These are phyloP conservation scores for Danielia reshetovae DNA, from an alignment of 805 yeast species.

Conservation along the genomic window DNA sequence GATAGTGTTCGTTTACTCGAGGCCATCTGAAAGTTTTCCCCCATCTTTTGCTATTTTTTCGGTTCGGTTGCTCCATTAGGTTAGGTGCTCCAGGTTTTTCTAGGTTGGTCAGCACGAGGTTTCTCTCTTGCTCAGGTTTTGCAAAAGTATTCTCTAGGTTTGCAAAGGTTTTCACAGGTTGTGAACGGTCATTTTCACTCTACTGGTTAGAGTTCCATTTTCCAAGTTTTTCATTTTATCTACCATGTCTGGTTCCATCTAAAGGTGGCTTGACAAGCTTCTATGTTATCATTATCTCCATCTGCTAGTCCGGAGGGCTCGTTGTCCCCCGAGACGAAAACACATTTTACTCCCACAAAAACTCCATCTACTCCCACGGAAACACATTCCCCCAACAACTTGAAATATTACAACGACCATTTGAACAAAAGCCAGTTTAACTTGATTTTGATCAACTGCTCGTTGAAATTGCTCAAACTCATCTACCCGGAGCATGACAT, in stretches of 20 bases:
- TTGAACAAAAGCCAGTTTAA: slow-evolving; percentile 40
- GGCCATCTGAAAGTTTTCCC: too few species aligned
- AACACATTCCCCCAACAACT: slow-evolving; percentile 31
- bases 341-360: slow-evolving; percentile 12
- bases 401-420: slow-evolving; percentile 36
- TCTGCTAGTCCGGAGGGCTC: slow-evolving; percentile 10
- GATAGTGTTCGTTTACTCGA: not conserved
- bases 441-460: slow-evolving; percentile 33
- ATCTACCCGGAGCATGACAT: slow-evolving; percentile 19
- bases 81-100: too few species aligned
- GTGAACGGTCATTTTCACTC: too few species aligned
- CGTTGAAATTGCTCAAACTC: slow-evolving; percentile 32
- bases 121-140: too few species aligned
- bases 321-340: slow-evolving; percentile 10
- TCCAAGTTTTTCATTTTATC: not conserved
- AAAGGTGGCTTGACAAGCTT: not conserved
- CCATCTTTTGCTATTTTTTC: too few species aligned
- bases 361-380: slow-evolving; percentile 13
- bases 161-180: not conserved
- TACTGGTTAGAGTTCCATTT: too few species aligned
- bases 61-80: too few species aligned
- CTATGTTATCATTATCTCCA: slow-evolving; percentile 1
- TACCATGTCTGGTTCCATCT: slow-evolving; percentile 1
- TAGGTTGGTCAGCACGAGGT: too few species aligned
- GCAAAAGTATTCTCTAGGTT: too few species aligned